Conservation (phyloP, 495 filamentous ascomycete genomes). For the Talaromyces adpressus region DNA sequence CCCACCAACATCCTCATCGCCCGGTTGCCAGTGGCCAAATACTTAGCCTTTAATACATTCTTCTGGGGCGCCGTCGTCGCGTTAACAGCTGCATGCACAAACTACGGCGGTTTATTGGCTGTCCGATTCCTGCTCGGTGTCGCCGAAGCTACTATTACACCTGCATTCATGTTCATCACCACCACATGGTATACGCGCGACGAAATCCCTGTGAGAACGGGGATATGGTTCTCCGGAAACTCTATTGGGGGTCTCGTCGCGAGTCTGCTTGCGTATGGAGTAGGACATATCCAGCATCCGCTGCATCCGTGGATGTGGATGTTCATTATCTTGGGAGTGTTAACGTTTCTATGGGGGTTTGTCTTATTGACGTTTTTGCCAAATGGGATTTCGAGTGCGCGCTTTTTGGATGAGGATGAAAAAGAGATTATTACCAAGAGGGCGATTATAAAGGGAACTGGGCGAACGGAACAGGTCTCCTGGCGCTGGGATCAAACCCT, state of each 20-base stretch:
- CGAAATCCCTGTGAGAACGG: constrained; percentile 54
- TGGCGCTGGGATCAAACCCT: constrained; percentile 48
- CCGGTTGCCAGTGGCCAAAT: constrained; percentile 46
- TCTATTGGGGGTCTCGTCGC: constrained; percentile 49
- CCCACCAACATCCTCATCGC: constrained; percentile 46
- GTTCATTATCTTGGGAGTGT: constrained; percentile 44
- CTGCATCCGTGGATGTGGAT: constrained; percentile 47
- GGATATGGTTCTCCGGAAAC: constrained; percentile 54
- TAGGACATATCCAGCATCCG: constrained; percentile 43
- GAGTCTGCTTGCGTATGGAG: constrained; percentile 50
- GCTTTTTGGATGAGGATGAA: constrained; percentile 49
- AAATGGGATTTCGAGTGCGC: constrained; percentile 53
- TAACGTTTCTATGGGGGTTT: constrained; percentile 49
- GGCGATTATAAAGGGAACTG: constrained; percentile 29
- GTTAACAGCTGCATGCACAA: constrained; percentile 27
- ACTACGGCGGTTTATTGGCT: constrained; percentile 26
- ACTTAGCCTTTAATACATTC: constrained; percentile 47
- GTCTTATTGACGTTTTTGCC: constrained; percentile 49
- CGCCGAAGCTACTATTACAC: constrained; percentile 43
- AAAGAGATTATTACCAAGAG: constrained; percentile 48
- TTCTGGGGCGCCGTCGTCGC: constrained; percentile 53
- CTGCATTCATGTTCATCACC: constrained; percentile 32
- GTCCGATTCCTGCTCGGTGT: constrained; percentile 45
- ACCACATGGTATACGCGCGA: constrained; percentile 46
- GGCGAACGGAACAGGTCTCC: constrained; percentile 45